These are phyloP conservation scores for Rhodotorula diobovata DNA, from an alignment of 768 basidiomycete genomes.

Conservation along the genomic window DNA sequence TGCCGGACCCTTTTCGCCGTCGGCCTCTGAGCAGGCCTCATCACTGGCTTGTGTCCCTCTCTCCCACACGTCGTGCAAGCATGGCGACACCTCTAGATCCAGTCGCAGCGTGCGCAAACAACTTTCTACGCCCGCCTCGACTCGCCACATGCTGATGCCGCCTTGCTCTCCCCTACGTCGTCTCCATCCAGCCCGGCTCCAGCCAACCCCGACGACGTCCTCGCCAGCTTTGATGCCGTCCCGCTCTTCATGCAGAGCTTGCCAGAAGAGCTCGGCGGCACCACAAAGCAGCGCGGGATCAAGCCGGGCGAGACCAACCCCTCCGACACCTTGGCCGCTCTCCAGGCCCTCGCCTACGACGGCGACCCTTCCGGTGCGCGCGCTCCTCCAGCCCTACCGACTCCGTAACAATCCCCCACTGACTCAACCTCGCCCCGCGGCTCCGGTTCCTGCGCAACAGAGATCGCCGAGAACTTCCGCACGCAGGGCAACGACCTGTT, in stretches of 20 bases:
- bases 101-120: background rate
- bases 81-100: background rate
- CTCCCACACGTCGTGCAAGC: background rate
- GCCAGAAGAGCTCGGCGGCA: slow-evolving; percentile 50
- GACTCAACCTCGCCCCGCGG: background rate
- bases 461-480: slow-evolving; percentile 87
- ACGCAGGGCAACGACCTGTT: slow-evolving; percentile 94
- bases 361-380: slow-evolving; percentile 88
- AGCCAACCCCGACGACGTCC: slow-evolving; percentile 9
- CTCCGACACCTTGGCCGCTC: slow-evolving; percentile 66
- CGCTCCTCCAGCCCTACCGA: background rate
- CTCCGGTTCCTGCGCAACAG: too few relatives aligned
- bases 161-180: background rate
- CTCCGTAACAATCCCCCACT: background rate
- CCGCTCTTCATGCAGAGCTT: slow-evolving; percentile 92
- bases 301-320: slow-evolving; percentile 51
- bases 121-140: background rate
- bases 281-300: slow-evolving; percentile 48
- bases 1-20: too few relatives aligned
- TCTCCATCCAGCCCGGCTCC: background rate
- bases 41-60: background rate
- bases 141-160: background rate
- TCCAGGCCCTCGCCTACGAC: slow-evolving; percentile 80
- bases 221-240: slow-evolving; percentile 58
- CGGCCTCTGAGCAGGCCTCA: background rate